Base-by-base conservation (phyloP, 352 stramenopile species). In the Globisporangium abappressorium region DNA sequence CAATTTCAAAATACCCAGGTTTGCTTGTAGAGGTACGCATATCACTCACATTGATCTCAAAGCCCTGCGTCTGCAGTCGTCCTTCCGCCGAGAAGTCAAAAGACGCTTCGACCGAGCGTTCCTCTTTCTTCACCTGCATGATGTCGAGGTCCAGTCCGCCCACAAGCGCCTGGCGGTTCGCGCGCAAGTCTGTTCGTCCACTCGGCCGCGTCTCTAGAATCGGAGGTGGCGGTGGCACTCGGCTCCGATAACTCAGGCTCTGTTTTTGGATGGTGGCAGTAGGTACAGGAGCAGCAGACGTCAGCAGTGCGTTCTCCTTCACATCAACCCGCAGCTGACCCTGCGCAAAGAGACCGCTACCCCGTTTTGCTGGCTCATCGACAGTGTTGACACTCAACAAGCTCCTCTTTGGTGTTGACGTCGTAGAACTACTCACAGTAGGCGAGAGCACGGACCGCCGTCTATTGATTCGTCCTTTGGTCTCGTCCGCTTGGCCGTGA, bases 81-180 rank as follows among this genome's bases (percentile, higher is more conserved):
- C 87, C 87, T 34, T 87, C 85, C 0, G 84, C 85, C 5, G 87
- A 91, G 51, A 94, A 94, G 65, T 94, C 87, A 73, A 93, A 94
- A 0, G 84, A 93, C 7, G 84, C 83, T 26, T 80, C 81, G 12
- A 93, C 73, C 0, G 74, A 72, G 36, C 79, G 81, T 43, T 85
- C 80, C 36, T 92, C 83, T 54, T 78, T 80, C 65, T 87, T 88
- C 0, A 91, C 73, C 56, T 89, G 75, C 18, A 73, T 54, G 64
- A 91, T 89, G 68, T 93, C 81, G 54, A 94, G 65, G 34, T 90
- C 82, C 5, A 94, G 63, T 28, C 68, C 77, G 14, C 75, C 73
- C 11, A 63, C 63, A 14, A 87, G 72, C 3, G 58, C 70, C 34
- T 87, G 78, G 68, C 81, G 75, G 6, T 70, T 77, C 4, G 69